Percentiles rank a stretch among this genome's conserved stretches.
phyloP scores from a whole-genome alignment of 345 rosid genomes.

The Eucalyptus lansdowneana region DNA sequence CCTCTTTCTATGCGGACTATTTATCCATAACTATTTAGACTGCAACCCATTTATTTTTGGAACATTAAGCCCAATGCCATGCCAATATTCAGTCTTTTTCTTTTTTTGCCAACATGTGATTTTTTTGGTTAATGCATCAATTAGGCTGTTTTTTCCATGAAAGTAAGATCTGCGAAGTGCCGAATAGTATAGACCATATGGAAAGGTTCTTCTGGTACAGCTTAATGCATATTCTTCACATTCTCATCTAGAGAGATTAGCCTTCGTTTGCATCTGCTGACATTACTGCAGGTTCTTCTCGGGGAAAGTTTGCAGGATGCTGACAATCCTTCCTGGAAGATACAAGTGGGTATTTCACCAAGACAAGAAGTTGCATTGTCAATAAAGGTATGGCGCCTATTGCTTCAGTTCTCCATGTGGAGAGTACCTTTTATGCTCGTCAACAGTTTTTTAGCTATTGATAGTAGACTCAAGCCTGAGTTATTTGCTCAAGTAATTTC shows the following conservation, averaged over 20 bases:
- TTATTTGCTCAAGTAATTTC: background rate
- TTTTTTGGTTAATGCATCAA: background rate
- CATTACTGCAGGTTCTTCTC: conserved; percentile 8
- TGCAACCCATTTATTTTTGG: background rate
- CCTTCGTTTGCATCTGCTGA: background rate
- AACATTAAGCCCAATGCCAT: background rate
- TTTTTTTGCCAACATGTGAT: background rate
- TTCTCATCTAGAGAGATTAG: background rate
- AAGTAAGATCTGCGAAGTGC: background rate
- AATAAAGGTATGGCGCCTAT: conserved; percentile 33
- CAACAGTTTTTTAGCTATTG: background rate
- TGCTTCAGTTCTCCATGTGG: background rate
- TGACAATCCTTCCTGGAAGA: conserved; percentile 27
- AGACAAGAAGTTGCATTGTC: conserved; percentile 43
- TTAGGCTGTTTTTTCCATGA: background rate
- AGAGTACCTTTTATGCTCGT: background rate
- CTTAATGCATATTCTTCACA: background rate
- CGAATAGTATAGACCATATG: background rate
- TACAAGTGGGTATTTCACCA: conserved; percentile 40
- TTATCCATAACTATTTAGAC: background rate
- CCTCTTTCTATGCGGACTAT: background rate
- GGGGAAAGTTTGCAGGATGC: conserved; percentile 19
- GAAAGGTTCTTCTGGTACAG: background rate
- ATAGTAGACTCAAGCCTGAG: background rate
- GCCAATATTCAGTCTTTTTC: background rate